Evolutionary conservation across 495 filamentous ascomycete genomes (phyloP), one percentile per base, ranked within the genome.

Genomic region (Neurospora tetrasperma): DNA sequence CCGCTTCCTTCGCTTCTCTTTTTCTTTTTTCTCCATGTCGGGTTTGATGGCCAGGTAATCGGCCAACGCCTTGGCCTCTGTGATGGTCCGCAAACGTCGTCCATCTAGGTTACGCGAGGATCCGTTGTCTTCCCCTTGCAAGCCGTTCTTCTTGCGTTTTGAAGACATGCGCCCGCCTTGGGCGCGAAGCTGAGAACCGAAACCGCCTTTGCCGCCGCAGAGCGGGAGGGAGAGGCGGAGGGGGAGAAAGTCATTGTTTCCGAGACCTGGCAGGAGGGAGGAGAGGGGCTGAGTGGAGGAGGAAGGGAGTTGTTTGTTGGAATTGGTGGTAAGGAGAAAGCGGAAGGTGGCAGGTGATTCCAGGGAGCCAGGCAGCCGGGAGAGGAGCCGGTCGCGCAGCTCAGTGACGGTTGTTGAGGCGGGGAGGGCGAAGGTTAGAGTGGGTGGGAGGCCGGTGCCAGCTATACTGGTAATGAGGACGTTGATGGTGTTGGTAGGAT

Each of bases 141-240:
- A 87, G 1, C 54, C 54, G 73, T 93, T 85, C 81, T 90, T 90
- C 86, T 97, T 97, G 79, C 93, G 92, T 80, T 93, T 94, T 7
- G 90, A 92, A 1, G 93, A 96, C 96, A 99, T 99, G 83, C 96
- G 96, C 18, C 96, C 96, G 78, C 96, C 96, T 16, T 96, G 96
- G 5, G 96, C 96, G 79, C 96, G 93, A 39, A 99, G 90, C 81
- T 98, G 96, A 7, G 94, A 97, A 75, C 96, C 96, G 82, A 99
- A 99, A 72, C 96, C 96, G 80, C 96, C 96, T 79, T 99, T 99
- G 76, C 96, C 96, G 79, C 96, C 96, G 76, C 89, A 90, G 46
- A 97, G 83, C 11, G 91, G 84, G 8, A 89, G 83, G 18, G 89
- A 89, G 38, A 98, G 88, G 66, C 93, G 93, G 11, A 98, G 87